A percentile compares a stretch with the other conserved stretches of the same genome.
These are phyloP conservation scores for Penicillium coprophilum DNA, from an alignment of 495 filamentous ascomycete species.

Conservation along the genomic window DNA sequence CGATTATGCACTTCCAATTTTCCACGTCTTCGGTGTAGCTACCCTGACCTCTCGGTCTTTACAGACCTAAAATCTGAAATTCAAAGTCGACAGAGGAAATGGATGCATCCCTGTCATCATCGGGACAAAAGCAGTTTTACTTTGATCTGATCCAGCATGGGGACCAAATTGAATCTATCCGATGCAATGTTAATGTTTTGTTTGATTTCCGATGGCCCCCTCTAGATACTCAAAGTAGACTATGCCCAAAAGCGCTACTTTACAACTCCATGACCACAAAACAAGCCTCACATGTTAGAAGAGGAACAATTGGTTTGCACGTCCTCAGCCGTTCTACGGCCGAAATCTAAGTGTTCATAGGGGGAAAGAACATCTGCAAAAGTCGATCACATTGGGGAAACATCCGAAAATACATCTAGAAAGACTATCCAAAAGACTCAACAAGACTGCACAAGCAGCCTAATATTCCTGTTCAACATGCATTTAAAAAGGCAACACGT, in stretches of 20 bases:
- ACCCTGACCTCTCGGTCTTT: neutral
- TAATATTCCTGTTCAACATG: too few species aligned
- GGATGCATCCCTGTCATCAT: too few species aligned
- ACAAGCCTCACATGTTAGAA: neutral
- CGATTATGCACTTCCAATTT: neutral
- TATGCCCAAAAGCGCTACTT: neutral
- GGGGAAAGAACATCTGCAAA: too few species aligned
- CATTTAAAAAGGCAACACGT: constrained; percentile 4
- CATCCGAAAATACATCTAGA: too few species aligned
- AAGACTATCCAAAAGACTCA: too few species aligned
- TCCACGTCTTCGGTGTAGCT: too few species aligned
- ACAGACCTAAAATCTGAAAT: neutral
- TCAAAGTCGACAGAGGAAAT: neutral
- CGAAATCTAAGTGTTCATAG: too few species aligned
- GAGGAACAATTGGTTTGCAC: too few species aligned
- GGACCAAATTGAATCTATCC: neutral
- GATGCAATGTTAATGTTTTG: neutral
- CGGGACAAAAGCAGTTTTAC: neutral
- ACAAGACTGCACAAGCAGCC: too few species aligned
- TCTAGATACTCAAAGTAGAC: too few species aligned
- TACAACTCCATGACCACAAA: neutral
- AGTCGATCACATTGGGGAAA: too few species aligned
- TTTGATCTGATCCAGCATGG: neutral
- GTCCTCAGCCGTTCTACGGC: too few species aligned
- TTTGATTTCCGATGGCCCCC: neutral